Percentiles rank a stretch among this genome's conserved stretches.
phyloP scores from a whole-genome alignment of 2,329 filamentous ascomycete species.

The Reticulascus tulasneorum region DNA sequence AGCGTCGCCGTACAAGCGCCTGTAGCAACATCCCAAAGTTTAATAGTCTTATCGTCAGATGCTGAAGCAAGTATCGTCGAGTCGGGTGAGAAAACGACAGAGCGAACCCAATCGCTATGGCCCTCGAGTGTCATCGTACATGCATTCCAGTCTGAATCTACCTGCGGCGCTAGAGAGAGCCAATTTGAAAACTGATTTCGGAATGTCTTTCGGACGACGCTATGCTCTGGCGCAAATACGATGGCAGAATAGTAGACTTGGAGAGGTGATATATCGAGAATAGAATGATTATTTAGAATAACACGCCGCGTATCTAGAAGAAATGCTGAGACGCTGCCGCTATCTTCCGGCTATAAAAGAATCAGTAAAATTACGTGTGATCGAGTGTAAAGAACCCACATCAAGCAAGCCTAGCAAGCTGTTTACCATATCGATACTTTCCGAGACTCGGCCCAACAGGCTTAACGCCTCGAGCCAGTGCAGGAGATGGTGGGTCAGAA shows the following conservation, averaged over 20 bases:
- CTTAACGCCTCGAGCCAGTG: slow-evolving; percentile 37
- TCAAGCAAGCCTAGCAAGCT: slow-evolving; percentile 5
- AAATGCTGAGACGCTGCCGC: slow-evolving; percentile 6
- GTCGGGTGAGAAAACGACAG: slow-evolving; percentile 17
- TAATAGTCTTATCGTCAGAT: slow-evolving; percentile 9
- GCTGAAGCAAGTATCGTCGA: slow-evolving; percentile 12
- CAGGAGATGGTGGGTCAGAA: slow-evolving; percentile 33
- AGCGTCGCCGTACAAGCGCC: too few relatives aligned
- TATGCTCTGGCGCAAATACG: slow-evolving; percentile 24
- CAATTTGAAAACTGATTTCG: slow-evolving; percentile 12
- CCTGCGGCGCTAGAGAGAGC: slow-evolving; percentile 8
- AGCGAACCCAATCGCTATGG: slow-evolving; percentile 7
- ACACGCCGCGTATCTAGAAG: slow-evolving; percentile 26
- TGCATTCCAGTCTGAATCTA: slow-evolving; percentile 7
- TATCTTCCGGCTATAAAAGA: background rate
- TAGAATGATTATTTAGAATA: slow-evolving; percentile 17
- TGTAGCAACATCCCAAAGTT: slow-evolving; percentile 12
- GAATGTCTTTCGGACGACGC: slow-evolving; percentile 15
- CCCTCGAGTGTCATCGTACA: slow-evolving; percentile 16
- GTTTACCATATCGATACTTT: slow-evolving; percentile 9
- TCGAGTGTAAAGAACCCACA: background rate
- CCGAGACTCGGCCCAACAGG: slow-evolving; percentile 20
- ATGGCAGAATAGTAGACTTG: slow-evolving; percentile 30
- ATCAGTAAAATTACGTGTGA: slow-evolving; percentile 2
- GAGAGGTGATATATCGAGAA: slow-evolving; percentile 22